Percentiles rank a stretch among this genome's conserved stretches.
These are phyloP conservation scores for Chlorella sorokiniana DNA, from an alignment of 139 green algal genomes.

Conservation along the genomic window DNA sequence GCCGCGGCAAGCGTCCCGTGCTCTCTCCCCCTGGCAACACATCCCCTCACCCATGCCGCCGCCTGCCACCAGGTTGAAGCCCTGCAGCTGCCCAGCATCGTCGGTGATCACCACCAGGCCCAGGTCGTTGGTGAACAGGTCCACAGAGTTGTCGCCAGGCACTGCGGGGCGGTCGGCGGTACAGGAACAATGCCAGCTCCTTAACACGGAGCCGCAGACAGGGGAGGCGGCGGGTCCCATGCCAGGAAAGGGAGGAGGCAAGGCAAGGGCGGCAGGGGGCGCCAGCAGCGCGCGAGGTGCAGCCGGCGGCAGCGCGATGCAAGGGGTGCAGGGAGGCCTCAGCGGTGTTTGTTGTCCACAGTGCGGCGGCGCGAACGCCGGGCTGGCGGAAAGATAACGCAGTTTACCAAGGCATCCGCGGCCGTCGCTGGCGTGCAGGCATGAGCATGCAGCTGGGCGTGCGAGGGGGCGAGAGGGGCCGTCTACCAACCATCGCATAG, in stretches of 20 bases:
- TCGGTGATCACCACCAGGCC: slow-evolving; percentile 88
- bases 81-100: slow-evolving; percentile 74
- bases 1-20: background rate
- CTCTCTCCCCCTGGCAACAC: background rate
- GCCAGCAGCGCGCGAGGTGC: background rate
- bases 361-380: background rate
- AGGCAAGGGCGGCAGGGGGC: background rate
- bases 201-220: too few relatives aligned
- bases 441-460: background rate
- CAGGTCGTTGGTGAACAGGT: slow-evolving; percentile 98
- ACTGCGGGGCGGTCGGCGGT: too few relatives aligned
- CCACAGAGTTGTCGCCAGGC: slow-evolving; percentile 93
- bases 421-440: background rate
- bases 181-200: too few relatives aligned
- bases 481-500: background rate
- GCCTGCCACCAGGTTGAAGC: slow-evolving; percentile 94
- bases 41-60: slow-evolving; percentile 87
- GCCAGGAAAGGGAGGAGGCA: too few relatives aligned
- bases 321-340: background rate
- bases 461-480: background rate
- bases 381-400: slow-evolving; percentile 24
- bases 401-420: slow-evolving; percentile 15
- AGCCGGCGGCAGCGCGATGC: background rate
- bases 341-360: slow-evolving; percentile 10
- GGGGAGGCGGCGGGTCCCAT: too few relatives aligned